These are phyloP conservation scores for Candida ficus DNA, from an alignment of 805 yeast genomes.

Conservation along the genomic window DNA sequence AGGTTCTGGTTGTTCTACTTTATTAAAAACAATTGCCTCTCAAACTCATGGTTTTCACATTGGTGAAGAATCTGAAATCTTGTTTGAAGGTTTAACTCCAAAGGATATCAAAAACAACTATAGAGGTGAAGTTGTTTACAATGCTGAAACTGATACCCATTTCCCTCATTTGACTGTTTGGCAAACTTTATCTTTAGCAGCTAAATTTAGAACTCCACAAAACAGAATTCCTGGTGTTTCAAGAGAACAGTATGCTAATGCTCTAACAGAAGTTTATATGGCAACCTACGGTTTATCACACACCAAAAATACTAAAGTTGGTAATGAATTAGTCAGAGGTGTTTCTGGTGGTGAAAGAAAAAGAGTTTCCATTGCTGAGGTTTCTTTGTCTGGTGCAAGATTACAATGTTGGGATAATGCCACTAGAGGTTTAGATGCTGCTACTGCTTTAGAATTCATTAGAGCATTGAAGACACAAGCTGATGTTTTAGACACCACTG, in stretches of 20 bases:
- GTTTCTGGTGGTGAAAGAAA: constrained; percentile 75
- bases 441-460: constrained; percentile 54
- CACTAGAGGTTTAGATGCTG: constrained; percentile 63
- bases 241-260: constrained; percentile 43
- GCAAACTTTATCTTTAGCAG: constrained; percentile 52
- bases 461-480: constrained; percentile 49
- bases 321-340: constrained; percentile 63
- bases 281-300: constrained; percentile 49
- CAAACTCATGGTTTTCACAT: constrained; percentile 52
- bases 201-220: constrained; percentile 49
- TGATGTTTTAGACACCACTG: constrained; percentile 42
- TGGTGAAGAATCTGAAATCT: constrained; percentile 38
- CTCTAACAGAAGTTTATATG: constrained; percentile 46
- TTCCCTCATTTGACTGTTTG: constrained; percentile 62
- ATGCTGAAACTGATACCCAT: constrained; percentile 60
- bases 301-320: constrained; percentile 60
- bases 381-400: constrained; percentile 41
- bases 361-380: constrained; percentile 70
- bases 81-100: constrained; percentile 45
- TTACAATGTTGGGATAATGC: constrained; percentile 55
- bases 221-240: constrained; percentile 48
- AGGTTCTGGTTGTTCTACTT: constrained; percentile 66
- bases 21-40: constrained; percentile 50
- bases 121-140: constrained; percentile 60
- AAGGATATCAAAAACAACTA: constrained; percentile 40